Base-by-base conservation (phyloP, 2,329 filamentous ascomycete species). In the Nemania sp. region DNA sequence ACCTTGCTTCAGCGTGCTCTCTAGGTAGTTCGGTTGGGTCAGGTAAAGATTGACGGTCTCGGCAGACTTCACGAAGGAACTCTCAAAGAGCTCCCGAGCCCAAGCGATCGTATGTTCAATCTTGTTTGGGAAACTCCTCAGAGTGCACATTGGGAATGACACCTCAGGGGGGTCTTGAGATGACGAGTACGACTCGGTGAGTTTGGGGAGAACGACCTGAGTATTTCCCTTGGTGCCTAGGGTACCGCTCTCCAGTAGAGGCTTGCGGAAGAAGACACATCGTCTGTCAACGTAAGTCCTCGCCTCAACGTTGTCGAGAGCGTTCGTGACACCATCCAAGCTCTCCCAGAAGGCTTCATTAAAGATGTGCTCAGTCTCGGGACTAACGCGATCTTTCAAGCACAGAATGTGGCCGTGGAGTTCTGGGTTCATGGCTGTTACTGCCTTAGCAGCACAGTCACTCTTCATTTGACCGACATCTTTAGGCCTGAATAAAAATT, bases 71-170 rank as follows among this genome's bases (percentile, higher is more conserved):
- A 96, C 92, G 71, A 98, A 99, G 68, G 89, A 92, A 29, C 88
- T 89, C 79, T 98, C 92, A 78, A 99, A 99, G 66, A 97, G 85
- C 75, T 98, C 95, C 71, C 96, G 91, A 40, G 93, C 89, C 95
- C 95, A 99, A 2, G 95, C 95, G 75, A 99, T 99, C 0, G 95
- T 98, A 77, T 99, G 95, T 79, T 99, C 93, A 71, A 99, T 99
- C 71, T 90, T 90, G 82, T 99, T 99, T 60, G 95, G 95, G 82
- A 99, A 99, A 77, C 93, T 97, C 73, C 91, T 87, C 64, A 99
- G 84, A 5, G 95, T 98, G 77, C 95, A 99, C 93, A 98, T 98
- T 0, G 95, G 95, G 83, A 99, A 98, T 1, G 95, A 96, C 80
- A 97, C 92, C 82, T 99, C 96, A 0, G 95, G 95, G 1, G 95